Base-by-base conservation (phyloP, 2,329 filamentous ascomycete species). In the Fusarium sarcochroum region DNA sequence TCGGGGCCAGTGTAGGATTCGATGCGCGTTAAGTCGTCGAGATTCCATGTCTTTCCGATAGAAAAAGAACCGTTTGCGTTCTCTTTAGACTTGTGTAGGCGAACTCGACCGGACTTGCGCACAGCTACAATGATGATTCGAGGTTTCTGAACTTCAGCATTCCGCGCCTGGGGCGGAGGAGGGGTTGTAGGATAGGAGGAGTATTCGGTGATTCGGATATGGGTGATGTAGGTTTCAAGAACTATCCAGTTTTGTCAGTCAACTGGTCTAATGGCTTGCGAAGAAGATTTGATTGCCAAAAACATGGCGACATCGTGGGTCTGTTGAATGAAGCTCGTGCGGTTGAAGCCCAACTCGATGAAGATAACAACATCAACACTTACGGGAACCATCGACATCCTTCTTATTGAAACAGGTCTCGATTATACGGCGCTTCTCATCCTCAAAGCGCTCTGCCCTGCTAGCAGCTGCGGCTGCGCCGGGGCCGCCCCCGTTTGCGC, bases 41-140 rank as follows among this genome's bases (percentile, higher is more conserved):
- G 87, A 77, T 94, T 92, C 96, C 96, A 99, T 5, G 96, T 97
- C 82, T 99, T 99, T 70, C 96, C 96, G 71, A 99, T 97, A 20
- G 95, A 98, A 80, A 98, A 99, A 23, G 93, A 90, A 57, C 94
- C 94, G 78, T 97, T 98, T 57, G 88, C 85, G 78, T 99, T 99
- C 82, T 99, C 96, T 73, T 97, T 91, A 59, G 94, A 95, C 81
- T 99, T 99, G 84, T 99, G 96, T 83, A 99, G 90, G 75, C 94
- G 92, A 49, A 99, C 95, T 63, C 94, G 88, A 56, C 95, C 96
- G 3, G 95, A 97, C 75, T 93, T 96, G 65, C 93, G 89, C 63
- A 99, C 96, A 13, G 95, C 92, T 70, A 99, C 91, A 70, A 99
- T 94, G 76, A 99, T 97, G 70, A 97, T 86, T 74, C 96, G 90